A percentile compares a stretch with the other conserved stretches of the same genome.
phyloP scores from a whole-genome alignment of 2,329 filamentous ascomycete genomes.

The Colletotrichum abscissum region DNA sequence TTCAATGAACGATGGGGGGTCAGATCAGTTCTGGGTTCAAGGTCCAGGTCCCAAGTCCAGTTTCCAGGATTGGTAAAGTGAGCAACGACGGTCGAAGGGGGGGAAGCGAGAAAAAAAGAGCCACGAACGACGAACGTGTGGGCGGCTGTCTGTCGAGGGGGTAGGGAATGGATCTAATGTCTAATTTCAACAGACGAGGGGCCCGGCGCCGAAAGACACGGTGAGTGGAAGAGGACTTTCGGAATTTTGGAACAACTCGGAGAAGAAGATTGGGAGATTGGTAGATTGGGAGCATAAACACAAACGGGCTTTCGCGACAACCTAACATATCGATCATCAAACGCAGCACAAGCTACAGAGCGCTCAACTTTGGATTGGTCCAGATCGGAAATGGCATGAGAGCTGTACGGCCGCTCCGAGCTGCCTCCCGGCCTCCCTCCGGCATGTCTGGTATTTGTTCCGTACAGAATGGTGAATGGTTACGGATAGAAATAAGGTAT shows the following conservation, averaged over 20 bases:
- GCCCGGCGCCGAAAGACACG: slow-evolving; percentile 19
- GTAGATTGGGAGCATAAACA: background rate
- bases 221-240: slow-evolving; percentile 9
- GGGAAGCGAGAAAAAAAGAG: background rate
- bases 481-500: background rate
- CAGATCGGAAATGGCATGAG: background rate
- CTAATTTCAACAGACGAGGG: slow-evolving; percentile 34
- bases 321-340: background rate
- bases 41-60: slow-evolving; percentile 16
- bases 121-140: slow-evolving; percentile 14
- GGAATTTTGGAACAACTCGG: background rate
- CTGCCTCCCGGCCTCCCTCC: background rate
- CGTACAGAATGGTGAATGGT: background rate
- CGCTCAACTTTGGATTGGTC: background rate
- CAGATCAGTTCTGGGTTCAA: slow-evolving; percentile 29
- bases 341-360: background rate
- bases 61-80: slow-evolving; percentile 22
- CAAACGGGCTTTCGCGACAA: background rate
- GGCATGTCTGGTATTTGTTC: background rate
- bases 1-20: slow-evolving; percentile 19
- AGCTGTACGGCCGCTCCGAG: background rate
- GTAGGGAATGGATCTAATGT: background rate
- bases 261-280: background rate
- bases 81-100: slow-evolving; percentile 1
- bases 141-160: slow-evolving; percentile 5